Evolutionary conservation across 805 yeast species (phyloP), one percentile per base, ranked within the genome.

Genomic region (Metschnikowia colocasiae): DNA sequence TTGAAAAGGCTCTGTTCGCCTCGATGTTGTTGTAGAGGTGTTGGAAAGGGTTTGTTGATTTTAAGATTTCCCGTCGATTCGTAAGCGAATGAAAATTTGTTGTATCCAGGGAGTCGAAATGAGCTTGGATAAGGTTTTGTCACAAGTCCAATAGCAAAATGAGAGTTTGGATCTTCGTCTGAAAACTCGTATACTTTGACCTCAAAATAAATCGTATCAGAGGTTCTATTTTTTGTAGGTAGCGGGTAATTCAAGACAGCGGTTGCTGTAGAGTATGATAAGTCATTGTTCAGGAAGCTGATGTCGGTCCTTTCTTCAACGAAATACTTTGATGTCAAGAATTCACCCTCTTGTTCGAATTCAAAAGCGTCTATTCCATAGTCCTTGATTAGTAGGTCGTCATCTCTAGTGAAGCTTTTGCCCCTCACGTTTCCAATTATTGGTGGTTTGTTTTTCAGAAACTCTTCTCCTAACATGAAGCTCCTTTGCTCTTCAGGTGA

Each of bases 101-200:
- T 75, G 61, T 81, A 77, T 1, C 95, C 95, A 0, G 95, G 95
- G 12, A 83, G 69, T 54, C 87, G 72, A 62, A 85, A 87, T 3
- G 58, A 35, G 49, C 77, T 73, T 2, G 95, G 94, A 57, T 84
- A 84, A 2, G 94, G 92, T 53, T 76, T 79, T 0, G 92, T 81
- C 8, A 80, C 77, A 23, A 86, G 67, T 0, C 95, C 94, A 40
- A 86, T 72, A 26, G 84, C 74, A 47, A 85, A 74, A 30, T 76
- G 76, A 1, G 82, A 74, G 46, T 76, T 78, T 2, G 71, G 59
- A 23, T 56, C 56, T 20, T 50, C 51, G 18, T 48, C 52, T 31
- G 50, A 44, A 44, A 48, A 68, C 50, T 71, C 76, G 53, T 60
- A 72, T 7, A 72, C 61, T 49, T 72, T 72, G 6, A 66, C 55